Conservation (phyloP, 139 green algal species). For the Closterium sp. region DNA sequence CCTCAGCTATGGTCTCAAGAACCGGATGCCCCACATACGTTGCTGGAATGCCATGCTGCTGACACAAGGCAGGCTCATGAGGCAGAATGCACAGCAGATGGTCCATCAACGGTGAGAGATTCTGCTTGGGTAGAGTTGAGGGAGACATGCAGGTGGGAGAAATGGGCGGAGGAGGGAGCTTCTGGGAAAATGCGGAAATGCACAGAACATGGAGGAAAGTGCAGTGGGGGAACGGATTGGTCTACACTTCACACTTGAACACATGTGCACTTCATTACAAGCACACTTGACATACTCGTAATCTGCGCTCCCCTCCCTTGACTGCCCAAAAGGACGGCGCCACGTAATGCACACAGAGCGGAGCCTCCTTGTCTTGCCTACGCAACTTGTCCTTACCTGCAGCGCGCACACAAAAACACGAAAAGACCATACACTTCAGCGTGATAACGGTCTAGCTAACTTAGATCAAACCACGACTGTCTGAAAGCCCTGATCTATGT, state of each 20-base stretch:
- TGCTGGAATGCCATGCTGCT: background rate
- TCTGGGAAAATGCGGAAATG: background rate
- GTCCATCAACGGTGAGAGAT: background rate
- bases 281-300: background rate
- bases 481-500: no score
- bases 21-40: constrained; percentile 9
- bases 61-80: background rate
- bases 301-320: background rate
- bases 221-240: no score
- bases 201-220: no score
- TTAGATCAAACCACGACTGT: no score
- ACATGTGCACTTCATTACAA: no score
- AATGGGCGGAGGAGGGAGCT: background rate
- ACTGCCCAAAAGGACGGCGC: background rate
- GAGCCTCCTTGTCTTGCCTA: background rate
- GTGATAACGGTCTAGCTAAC: background rate
- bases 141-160: no score
- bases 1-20: background rate
- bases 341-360: background rate
- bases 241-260: no score
- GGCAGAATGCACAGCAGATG: constrained; percentile 14
- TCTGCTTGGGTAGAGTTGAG: no score
- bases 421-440: background rate
- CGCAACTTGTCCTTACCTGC: background rate
- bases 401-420: background rate